phyloP scores from a whole-genome alignment of 1,139 yeast genomes.

The Zygoascus sp. region DNA sequence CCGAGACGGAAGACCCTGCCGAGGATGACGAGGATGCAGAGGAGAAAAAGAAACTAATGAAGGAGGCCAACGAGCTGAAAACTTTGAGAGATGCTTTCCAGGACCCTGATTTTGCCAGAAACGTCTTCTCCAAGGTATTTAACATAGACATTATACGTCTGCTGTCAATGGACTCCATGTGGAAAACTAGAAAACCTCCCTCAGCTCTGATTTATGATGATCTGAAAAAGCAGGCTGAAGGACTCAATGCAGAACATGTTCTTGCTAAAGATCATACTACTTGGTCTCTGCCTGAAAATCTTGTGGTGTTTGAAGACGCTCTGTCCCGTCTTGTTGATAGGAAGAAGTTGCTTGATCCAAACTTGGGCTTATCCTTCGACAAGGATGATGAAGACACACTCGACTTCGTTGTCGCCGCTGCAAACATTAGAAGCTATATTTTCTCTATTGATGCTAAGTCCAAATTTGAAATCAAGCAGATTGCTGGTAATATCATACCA shows the following conservation, averaged over 20 bases:
- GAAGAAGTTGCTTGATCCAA: constrained; percentile 38
- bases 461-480: constrained; percentile 83
- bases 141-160: constrained; percentile 70
- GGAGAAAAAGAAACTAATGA: constrained; percentile 63
- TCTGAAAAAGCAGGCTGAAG: constrained; percentile 21
- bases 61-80: constrained; percentile 72
- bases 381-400: constrained; percentile 93
- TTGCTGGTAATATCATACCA: constrained; percentile 97
- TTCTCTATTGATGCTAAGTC: constrained; percentile 71
- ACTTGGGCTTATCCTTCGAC: constrained; percentile 50
- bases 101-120: constrained; percentile 34
- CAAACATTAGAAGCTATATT: constrained; percentile 72
- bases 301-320: constrained; percentile 54
- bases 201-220: constrained; percentile 46
- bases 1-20: constrained; percentile 41
- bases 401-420: constrained; percentile 80
- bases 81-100: constrained; percentile 52
- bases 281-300: constrained; percentile 64
- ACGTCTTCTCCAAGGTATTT: constrained; percentile 48
- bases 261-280: constrained; percentile 52
- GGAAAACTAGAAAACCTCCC: constrained; percentile 72
- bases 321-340: constrained; percentile 44
- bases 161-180: constrained; percentile 63
- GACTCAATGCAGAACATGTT: constrained; percentile 25
- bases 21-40: constrained; percentile 42